Conservation (phyloP, 768 basidiomycete species). For the Boletus rubroflammeus region DNA sequence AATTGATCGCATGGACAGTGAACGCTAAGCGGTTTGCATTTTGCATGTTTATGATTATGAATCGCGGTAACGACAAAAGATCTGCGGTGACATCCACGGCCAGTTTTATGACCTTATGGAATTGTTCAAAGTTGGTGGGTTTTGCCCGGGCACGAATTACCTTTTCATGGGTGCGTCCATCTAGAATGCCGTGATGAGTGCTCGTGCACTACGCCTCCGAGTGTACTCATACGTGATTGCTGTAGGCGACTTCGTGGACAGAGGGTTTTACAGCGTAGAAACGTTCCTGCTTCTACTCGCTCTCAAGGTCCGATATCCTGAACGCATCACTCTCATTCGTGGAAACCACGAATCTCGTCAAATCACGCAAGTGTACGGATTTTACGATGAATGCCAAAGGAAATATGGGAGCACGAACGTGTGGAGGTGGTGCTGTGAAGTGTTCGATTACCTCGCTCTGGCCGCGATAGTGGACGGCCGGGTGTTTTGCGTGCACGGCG, state of each 20-base stretch:
- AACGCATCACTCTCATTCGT: constrained; percentile 93
- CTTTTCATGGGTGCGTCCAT: constrained; percentile 83
- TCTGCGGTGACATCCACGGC: constrained; percentile 95
- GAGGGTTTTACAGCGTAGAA: constrained; percentile 96
- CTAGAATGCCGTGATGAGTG: neutral
- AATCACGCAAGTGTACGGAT: constrained; percentile 94
- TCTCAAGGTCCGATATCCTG: constrained; percentile 95
- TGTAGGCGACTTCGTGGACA: constrained; percentile 94
- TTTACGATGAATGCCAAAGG: constrained; percentile 94
- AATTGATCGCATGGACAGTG: neutral
- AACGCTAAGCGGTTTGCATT: neutral
- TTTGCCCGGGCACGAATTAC: constrained; percentile 91
- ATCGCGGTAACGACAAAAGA: constrained; percentile 39
- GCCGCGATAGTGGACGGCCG: constrained; percentile 96
- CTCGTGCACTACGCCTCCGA: constrained; percentile 4
- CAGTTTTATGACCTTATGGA: constrained; percentile 98
- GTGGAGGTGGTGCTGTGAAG: constrained; percentile 98
- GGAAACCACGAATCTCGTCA: constrained; percentile 98
- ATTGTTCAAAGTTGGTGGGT: constrained; percentile 88
- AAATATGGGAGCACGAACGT: constrained; percentile 94
- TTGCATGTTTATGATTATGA: constrained; percentile 1
- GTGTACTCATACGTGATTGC: constrained; percentile 6
- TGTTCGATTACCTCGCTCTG: constrained; percentile 94
- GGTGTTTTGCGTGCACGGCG: constrained; percentile 97
- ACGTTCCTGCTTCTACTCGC: constrained; percentile 93